These are phyloP conservation scores for Fagus sylvatica DNA, from an alignment of 306 rosid species.

Conservation along the genomic window DNA sequence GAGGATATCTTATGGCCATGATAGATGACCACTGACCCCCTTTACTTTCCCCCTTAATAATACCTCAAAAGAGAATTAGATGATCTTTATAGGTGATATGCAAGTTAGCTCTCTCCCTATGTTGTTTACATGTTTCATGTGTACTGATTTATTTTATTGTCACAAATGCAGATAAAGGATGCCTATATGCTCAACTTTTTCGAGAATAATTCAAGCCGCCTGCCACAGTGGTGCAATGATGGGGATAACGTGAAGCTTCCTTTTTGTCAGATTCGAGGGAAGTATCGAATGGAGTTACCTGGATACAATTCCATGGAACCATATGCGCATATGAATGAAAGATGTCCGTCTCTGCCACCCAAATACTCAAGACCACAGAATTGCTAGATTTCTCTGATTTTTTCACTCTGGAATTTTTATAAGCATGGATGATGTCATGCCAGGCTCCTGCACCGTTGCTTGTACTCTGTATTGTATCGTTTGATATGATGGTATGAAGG, in stretches of 20 bases:
- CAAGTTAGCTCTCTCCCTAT: neutral
- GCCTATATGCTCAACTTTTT: slow-evolving; percentile 85
- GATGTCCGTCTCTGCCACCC: slow-evolving; percentile 91
- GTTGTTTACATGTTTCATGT: slow-evolving; percentile 18
- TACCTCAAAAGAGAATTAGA: neutral
- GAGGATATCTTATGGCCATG: neutral
- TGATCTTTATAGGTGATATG: neutral
- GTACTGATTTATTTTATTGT: slow-evolving; percentile 17
- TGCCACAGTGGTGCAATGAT: slow-evolving; percentile 91
- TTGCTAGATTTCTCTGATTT: slow-evolving; percentile 48
- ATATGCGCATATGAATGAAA: slow-evolving; percentile 87
- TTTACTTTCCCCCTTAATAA: neutral
- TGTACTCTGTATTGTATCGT: neutral
- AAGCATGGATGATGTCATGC: neutral
- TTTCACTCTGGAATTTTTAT: slow-evolving; percentile 10
- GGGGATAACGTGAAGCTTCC: slow-evolving; percentile 82
- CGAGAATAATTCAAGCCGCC: slow-evolving; percentile 74
- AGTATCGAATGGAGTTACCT: slow-evolving; percentile 88
- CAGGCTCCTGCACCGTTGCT: neutral
- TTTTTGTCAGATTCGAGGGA: slow-evolving; percentile 87
- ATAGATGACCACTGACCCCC: neutral
- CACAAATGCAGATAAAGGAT: slow-evolving; percentile 79
- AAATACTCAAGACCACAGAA: slow-evolving; percentile 57
- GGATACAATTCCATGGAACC: slow-evolving; percentile 77
- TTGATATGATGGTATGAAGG: slow-evolving; percentile 1